Evolutionary conservation across 768 basidiomycete species (phyloP), one percentile per base, ranked within the genome.

Genomic region (Tubosaeta sp.): DNA sequence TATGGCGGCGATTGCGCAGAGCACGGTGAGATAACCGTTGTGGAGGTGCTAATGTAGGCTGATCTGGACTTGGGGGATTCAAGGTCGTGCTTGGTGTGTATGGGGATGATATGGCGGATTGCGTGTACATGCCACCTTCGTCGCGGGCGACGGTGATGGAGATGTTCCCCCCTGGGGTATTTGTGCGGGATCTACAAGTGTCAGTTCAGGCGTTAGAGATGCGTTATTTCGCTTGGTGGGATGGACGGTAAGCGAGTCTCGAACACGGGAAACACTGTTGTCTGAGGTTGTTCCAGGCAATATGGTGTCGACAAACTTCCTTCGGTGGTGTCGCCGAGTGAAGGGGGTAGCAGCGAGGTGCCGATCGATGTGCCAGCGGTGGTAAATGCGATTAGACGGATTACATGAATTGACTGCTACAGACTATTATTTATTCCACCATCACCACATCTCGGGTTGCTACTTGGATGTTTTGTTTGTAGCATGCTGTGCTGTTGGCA

Each of bases 101-200:
- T 58, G 80, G 85, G 4, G 62, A 72, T 47, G 79, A 84, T 55
- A 76, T 91, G 27, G 73, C 86, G 57, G 88, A 91, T 63, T 68
- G 80, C 50, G 67, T 86, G 14, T 91, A 84, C 71, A 83, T 91
- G 80, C 80, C 78, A 52, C 79, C 78, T 5, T 78, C 81, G 25
- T 59, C 74, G 14, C 72, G 77, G 25, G 75, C 86, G 19, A 82
- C 84, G 4, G 73, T 91, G 33, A 80, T 91, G 72, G 91, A 94
- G 69, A 75, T 92, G 60, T 91, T 88, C 70, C 85, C 83, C 17
- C 71, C 76, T 3, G 79, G 78, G n/a, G 76, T 76, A 17, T 91
- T 87, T 66, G 74, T 76, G 25, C 78, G 76, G 44, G 85, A 89
- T 59, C 76, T 78, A 52, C 80, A 85, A 60, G 68, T 81, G 45